Base-by-base conservation (phyloP, 768 basidiomycete genomes). In the Hebeloma cylindrosporum region DNA sequence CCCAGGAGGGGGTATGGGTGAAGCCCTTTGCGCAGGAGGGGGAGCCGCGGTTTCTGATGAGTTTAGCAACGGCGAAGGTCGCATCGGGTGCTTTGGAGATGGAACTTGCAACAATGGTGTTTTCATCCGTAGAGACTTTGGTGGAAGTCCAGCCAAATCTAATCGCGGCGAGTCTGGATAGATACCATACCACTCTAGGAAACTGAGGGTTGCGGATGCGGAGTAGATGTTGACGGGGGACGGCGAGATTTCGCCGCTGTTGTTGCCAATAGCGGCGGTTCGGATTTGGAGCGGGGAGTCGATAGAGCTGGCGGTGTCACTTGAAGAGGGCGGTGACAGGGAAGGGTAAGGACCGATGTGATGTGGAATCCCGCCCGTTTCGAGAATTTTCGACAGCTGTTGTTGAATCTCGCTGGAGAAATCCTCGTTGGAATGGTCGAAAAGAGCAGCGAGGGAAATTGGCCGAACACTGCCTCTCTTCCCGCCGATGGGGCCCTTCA, bases 131-230 rank as follows among this genome's bases (percentile, higher is more conserved):
- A 44, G 44, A 18, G 59, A 51, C 11, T 57, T 57, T 21, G 52
- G 47, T 16, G 48, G 53, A 28, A 45, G 54, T 43, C 40, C 33
- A 49, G 35, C 52, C 45, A 51, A 31, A 31, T 60, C 55, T 29
- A 52, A 22, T n/a, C 52, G 46, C 5, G 65, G 67, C 6, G 67
- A 61, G 41, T 63, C 65, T 2, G 64, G 61, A 39, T 62, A 65
- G n/a, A 67, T 66, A 2, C 66, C 66, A 49, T 66, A 62, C 59
- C 63, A 68, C 38, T 66, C 65, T 29, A 68, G 53, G 41, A 68
- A 67, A 51, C 63, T 67, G 41, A 66, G 48, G 7, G 65, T 68
- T 7, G 67, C 60, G 0, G 65, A 67, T 4, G 63, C 60, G 4
- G 67, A 65, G 44, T 64, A 55, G 27, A 63, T 52, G 17, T 47